Base-by-base conservation (phyloP, 768 basidiomycete species). In the Hericium erinaceus region DNA sequence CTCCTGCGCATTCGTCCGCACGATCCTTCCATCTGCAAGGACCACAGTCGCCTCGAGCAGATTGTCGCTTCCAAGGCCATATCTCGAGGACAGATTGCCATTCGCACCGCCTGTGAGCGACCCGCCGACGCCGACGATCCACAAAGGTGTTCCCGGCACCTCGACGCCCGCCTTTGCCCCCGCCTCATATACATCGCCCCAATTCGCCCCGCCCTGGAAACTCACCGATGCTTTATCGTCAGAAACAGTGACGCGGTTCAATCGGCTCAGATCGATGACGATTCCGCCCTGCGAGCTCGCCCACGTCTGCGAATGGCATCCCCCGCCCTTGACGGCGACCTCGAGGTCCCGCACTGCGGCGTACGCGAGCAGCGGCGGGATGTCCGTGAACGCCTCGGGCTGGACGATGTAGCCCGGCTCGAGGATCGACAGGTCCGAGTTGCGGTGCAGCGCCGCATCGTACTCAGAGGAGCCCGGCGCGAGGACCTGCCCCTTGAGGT, bases 61-160 rank as follows among this genome's bases (percentile, higher is more conserved):
- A 54, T 80, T 81, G 62, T 81, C 80, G 56, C 78, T 66, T 2
- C 64, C 71, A 38, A 81, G 62, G 2, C 80, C 79, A 41, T 68
- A 59, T 41, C 56, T 16, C 18, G 56, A 57, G 50, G 53, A 54
- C 39, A 64, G 50, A 44, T 22, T 58, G n/a, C 63, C 63, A 54
- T 66, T 66, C 1, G 66, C 67, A 3, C 67, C 67, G 9, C 66
- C 66, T 5, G 64, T 58, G 3, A 64, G 56, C 56, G 61, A 65
- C 6, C 64, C 64, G 33, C 60, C 65, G n/a, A 64, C 61, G 12
- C 65, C 64, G 22, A 63, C 61, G 52, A 64, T 62, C 62, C 64
- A 64, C 7, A 65, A 55, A 1, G 64, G 57, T 24, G 55, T 52
- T 13, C 64, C 62, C 20, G 60, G 62, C 22, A 65, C 58, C 3